Evolutionary conservation across 176 grass and related monocot species (phyloP).

Genomic region (Elymus sibiricus): DNA sequence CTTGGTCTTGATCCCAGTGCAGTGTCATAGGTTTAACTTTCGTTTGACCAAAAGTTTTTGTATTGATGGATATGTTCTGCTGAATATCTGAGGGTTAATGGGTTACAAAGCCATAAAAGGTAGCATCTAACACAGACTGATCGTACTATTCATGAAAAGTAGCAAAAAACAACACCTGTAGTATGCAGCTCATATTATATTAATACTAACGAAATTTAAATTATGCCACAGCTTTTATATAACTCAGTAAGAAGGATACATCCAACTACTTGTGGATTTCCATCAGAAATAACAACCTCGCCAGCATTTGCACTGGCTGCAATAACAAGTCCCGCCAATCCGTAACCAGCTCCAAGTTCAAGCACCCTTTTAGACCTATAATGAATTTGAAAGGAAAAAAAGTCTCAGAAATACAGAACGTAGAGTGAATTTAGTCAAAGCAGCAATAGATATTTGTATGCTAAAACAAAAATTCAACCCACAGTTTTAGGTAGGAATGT

Average conservation of each 20-base stretch:
- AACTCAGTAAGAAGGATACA: constrained; percentile 78
- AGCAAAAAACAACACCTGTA: background rate
- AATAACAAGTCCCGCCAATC: constrained; percentile 79
- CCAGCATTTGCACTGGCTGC: constrained; percentile 70
- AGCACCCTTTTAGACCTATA: constrained; percentile 82
- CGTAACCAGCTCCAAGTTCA: constrained; percentile 94
- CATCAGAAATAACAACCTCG: constrained; percentile 88
- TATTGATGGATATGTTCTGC: constrained; percentile 65
- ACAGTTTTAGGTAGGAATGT: background rate
- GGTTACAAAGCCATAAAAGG: constrained; percentile 34
- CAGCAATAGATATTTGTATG: background rate
- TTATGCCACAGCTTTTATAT: background rate
- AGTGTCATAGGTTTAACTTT: constrained; percentile 68
- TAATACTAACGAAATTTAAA: background rate
- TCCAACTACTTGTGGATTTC: constrained; percentile 86
- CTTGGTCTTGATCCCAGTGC: constrained; percentile 70
- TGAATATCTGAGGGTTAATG: constrained; percentile 88
- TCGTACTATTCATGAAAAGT: background rate
- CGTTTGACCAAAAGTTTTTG: constrained; percentile 58
- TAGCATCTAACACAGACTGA: background rate
- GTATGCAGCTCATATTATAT: background rate
- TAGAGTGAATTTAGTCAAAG: constrained; percentile 16
- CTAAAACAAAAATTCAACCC: background rate
- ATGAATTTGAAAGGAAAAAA: constrained; percentile 12
- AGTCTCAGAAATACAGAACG: constrained; percentile 15